These are phyloP conservation scores for Raphanus raphanistrum DNA, from an alignment of 345 rosid species.

Conservation along the genomic window DNA sequence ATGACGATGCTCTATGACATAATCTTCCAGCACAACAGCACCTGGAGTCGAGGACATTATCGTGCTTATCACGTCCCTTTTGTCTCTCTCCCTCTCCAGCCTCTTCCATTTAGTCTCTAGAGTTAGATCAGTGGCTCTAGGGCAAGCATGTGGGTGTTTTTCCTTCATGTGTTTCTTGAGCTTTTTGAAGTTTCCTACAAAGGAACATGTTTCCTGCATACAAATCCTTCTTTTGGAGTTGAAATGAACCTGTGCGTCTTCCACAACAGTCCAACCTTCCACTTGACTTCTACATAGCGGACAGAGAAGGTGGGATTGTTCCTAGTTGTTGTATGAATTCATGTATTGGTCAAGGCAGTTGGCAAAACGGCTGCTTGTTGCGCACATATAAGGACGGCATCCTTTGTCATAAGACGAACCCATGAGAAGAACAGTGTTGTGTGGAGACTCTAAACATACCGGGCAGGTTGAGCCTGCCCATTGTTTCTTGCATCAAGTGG, in stretches of 20 bases:
- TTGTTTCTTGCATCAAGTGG: conserved; percentile 52
- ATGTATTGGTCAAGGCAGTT: conserved; percentile 86
- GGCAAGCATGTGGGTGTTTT: conserved; percentile 74
- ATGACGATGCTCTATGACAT: conserved; percentile 70
- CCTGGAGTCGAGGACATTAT: conserved; percentile 76
- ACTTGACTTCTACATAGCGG: conserved; percentile 90
- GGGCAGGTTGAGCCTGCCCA: conserved; percentile 71
- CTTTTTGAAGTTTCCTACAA: conserved; percentile 60
- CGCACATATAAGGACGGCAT: conserved; percentile 94
- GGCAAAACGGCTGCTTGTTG: conserved; percentile 75
- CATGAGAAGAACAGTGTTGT: conserved; percentile 81
- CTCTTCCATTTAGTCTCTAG: conserved; percentile 75
- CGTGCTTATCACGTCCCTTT: conserved; percentile 71
- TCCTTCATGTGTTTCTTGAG: conserved; percentile 77
- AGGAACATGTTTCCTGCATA: conserved; percentile 75
- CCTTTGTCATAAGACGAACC: conserved; percentile 86
- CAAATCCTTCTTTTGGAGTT: conserved; percentile 70
- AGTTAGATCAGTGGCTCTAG: conserved; percentile 75
- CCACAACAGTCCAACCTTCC: conserved; percentile 90
- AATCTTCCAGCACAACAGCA: conserved; percentile 80
- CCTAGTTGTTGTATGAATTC: conserved; percentile 62
- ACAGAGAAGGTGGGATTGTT: conserved; percentile 72
- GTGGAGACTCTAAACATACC: conserved; percentile 80
- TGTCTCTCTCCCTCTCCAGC: conserved; percentile 65
- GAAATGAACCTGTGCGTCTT: conserved; percentile 63